These are phyloP conservation scores for Shiraia sp. DNA, from an alignment of 2,329 filamentous ascomycete genomes.

Conservation along the genomic window DNA sequence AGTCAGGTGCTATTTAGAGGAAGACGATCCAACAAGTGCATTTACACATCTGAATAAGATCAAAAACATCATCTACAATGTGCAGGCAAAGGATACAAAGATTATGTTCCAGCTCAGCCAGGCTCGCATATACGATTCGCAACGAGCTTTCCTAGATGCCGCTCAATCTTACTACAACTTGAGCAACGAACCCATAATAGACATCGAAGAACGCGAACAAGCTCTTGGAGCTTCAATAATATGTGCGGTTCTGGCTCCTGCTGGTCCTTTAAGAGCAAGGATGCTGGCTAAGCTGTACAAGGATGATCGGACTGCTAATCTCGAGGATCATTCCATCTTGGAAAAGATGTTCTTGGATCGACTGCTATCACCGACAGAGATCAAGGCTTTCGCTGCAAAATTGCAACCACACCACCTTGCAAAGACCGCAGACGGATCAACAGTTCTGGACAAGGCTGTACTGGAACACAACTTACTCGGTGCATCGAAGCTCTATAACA, in stretches of 20 bases:
- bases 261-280: slow-evolving; percentile 80
- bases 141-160: slow-evolving; percentile 86
- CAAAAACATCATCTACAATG: slow-evolving; percentile 85
- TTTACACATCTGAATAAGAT: slow-evolving; percentile 91
- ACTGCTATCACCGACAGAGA: slow-evolving; percentile 78
- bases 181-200: slow-evolving; percentile 75
- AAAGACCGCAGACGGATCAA: slow-evolving; percentile 85
- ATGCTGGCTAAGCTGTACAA: slow-evolving; percentile 86
- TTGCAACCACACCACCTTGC: slow-evolving; percentile 89
- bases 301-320: slow-evolving; percentile 78
- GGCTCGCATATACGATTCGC: slow-evolving; percentile 89
- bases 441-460: slow-evolving; percentile 89
- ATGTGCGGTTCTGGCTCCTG: slow-evolving; percentile 89
- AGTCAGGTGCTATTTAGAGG: slow-evolving; percentile 90
- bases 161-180: slow-evolving; percentile 87
- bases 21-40: slow-evolving; percentile 84
- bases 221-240: slow-evolving; percentile 86
- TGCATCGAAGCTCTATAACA: slow-evolving; percentile 64
- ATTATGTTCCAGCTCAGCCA: slow-evolving; percentile 90
- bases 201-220: slow-evolving; percentile 82
- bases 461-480: slow-evolving; percentile 95
- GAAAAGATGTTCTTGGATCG: slow-evolving; percentile 98
- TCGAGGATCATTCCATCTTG: slow-evolving; percentile 82
- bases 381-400: slow-evolving; percentile 79
- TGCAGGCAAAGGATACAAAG: slow-evolving; percentile 72